Percentiles rank a stretch among this genome's conserved stretches.
Evolutionary conservation across 352 stramenopile species (phyloP).

Genomic region (Phytophthora citrophthora): DNA sequence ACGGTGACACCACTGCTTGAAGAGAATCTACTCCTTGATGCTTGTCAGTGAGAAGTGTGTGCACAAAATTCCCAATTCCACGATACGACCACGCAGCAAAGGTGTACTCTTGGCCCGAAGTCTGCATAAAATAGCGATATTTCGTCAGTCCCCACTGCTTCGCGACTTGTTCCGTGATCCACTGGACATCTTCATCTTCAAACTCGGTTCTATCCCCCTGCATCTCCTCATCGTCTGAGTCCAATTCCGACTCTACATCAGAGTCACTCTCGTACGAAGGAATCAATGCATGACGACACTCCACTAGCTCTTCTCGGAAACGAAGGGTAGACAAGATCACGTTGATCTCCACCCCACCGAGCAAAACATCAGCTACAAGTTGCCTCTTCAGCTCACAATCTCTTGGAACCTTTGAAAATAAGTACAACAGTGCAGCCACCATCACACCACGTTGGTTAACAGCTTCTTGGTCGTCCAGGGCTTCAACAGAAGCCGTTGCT

Average conservation of each 20-base stretch:
- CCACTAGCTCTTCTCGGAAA: slow-evolving; percentile 60
- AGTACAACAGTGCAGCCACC: slow-evolving; percentile 44
- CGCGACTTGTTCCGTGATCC: slow-evolving; percentile 42
- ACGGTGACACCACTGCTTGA: slow-evolving; percentile 36
- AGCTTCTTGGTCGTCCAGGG: slow-evolving; percentile 25
- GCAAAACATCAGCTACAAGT: slow-evolving; percentile 38
- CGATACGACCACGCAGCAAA: slow-evolving; percentile 68
- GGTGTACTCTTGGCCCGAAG: slow-evolving; percentile 52
- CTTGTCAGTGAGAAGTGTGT: slow-evolving; percentile 35
- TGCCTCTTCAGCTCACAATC: slow-evolving; percentile 9
- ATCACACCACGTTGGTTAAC: slow-evolving; percentile 33
- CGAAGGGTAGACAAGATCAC: slow-evolving; percentile 57
- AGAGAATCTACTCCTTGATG: slow-evolving; percentile 16
- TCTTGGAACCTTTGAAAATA: slow-evolving; percentile 34
- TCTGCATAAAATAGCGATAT: slow-evolving; percentile 63
- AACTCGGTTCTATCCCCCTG: slow-evolving; percentile 17
- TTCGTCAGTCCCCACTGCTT: slow-evolving; percentile 35
- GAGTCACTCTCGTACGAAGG: slow-evolving; percentile 44
- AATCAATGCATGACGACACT: slow-evolving; percentile 46
- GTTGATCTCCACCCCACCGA: slow-evolving; percentile 41
- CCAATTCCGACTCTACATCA: slow-evolving; percentile 34
- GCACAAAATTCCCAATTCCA: slow-evolving; percentile 50
- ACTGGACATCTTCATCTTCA: slow-evolving; percentile 32
- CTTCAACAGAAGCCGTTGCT: slow-evolving; percentile 11
- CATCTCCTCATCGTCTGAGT: slow-evolving; percentile 34